phyloP scores from a whole-genome alignment of 495 filamentous ascomycete genomes.

The Saxispiralis lemnorum region DNA sequence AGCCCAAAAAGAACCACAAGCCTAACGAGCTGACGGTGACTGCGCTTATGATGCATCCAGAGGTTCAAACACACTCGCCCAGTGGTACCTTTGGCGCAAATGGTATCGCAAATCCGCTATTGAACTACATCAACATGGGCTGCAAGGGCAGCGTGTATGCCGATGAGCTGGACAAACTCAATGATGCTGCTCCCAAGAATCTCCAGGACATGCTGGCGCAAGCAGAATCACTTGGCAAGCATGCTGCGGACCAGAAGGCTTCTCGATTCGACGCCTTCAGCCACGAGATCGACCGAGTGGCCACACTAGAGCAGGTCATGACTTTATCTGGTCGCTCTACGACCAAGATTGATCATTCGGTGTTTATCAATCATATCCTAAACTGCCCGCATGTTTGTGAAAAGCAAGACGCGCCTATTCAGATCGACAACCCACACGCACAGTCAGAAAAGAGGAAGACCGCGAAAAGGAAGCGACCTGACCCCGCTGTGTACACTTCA shows the following conservation, averaged over 20 bases:
- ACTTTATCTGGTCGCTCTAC: not conserved
- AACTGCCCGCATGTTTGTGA: not conserved
- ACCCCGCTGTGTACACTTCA: not conserved
- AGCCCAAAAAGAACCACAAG: no score
- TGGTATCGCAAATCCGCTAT: no score
- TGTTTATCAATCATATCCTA: conserved; percentile 2
- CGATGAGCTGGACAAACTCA: not conserved
- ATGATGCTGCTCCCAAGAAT: not conserved
- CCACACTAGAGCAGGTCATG: not conserved
- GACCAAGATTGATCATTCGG: not conserved
- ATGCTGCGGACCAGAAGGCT: not conserved
- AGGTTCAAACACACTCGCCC: no score
- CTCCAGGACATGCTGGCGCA: not conserved
- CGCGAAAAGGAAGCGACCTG: not conserved
- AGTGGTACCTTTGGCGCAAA: no score
- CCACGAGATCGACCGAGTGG: not conserved
- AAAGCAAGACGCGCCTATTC: not conserved
- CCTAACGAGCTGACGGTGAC: no score
- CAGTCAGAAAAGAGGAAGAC: not conserved
- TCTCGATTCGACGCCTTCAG: not conserved
- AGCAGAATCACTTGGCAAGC: not conserved
- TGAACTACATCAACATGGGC: no score
- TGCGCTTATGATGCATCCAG: no score
- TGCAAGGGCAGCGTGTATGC: no score
- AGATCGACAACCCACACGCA: conserved; percentile 4